A percentile compares a stretch with the other conserved stretches of the same genome.
Conservation (phyloP, 2,329 filamentous ascomycete species). For the Botryotinia globosa region DNA sequence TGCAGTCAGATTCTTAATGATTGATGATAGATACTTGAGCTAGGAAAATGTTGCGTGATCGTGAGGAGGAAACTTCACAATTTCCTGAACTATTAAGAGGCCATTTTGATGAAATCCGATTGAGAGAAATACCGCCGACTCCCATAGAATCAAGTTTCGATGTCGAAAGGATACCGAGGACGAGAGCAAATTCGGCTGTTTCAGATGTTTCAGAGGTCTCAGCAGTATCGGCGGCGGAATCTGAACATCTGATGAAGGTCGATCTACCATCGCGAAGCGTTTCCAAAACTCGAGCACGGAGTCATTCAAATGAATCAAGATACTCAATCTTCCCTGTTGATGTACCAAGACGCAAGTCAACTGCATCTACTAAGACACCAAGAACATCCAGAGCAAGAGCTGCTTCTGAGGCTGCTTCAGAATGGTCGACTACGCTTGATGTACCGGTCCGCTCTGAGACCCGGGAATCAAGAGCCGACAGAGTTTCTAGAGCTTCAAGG, state of each 20-base stretch:
- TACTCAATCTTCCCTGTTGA: constrained; percentile 16
- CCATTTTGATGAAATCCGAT: constrained; percentile 11
- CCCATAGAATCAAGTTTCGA: constrained; percentile 13
- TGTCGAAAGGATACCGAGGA: background rate
- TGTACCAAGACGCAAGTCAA: constrained; percentile 4
- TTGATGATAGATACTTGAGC: background rate
- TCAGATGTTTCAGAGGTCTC: background rate
- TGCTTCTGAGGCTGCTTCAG: constrained; percentile 7
- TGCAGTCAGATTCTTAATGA: constrained; percentile 12
- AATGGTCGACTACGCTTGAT: constrained; percentile 11
- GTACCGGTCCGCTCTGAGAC: background rate
- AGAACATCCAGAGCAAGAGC: constrained; percentile 1
- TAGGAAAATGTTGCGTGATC: constrained; percentile 11
- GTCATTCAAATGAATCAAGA: constrained; percentile 10
- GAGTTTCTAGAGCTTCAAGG: background rate
- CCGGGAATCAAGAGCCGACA: background rate
- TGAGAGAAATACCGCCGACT: constrained; percentile 17
- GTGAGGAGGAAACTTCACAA: background rate
- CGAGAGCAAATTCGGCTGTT: constrained; percentile 4
- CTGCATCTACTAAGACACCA: constrained; percentile 4
- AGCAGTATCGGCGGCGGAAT: background rate
- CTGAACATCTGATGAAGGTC: background rate
- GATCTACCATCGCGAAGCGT: background rate
- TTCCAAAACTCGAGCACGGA: constrained; percentile 6
- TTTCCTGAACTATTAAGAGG: constrained; percentile 10